Percentiles rank a stretch among this genome's conserved stretches.
phyloP scores from a whole-genome alignment of 176 grass and related monocot genomes.

The Oryza longistaminata region DNA sequence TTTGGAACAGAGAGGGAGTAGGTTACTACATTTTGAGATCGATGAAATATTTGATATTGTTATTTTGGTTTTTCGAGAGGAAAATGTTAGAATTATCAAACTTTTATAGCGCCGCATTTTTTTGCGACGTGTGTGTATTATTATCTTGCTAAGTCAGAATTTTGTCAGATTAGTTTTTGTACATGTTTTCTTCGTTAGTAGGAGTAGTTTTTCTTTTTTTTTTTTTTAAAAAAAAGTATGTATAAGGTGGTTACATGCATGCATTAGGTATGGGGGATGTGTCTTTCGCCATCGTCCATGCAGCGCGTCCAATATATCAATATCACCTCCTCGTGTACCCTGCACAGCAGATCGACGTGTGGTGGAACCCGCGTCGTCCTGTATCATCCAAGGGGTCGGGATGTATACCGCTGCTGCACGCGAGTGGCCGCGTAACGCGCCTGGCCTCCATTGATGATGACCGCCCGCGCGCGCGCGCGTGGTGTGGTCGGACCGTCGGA shows the following conservation, averaged over 20 bases:
- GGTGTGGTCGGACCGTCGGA: background rate
- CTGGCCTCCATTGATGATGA: background rate
- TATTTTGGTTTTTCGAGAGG: too few species aligned
- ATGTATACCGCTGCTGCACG: background rate
- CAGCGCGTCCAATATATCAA: background rate
- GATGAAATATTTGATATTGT: too few species aligned
- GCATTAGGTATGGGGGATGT: background rate
- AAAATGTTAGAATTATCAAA: too few species aligned
- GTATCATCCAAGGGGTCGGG: background rate
- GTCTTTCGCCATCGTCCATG: background rate
- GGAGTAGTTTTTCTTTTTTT: too few species aligned
- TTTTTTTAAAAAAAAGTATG: too few species aligned
- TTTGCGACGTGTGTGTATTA: too few species aligned
- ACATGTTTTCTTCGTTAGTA: too few species aligned
- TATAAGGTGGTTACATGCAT: background rate
- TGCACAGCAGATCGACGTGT: background rate
- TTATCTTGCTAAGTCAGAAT: too few species aligned
- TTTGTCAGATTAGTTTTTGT: too few species aligned
- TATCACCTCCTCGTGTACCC: background rate
- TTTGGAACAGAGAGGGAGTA: too few species aligned
- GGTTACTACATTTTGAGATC: too few species aligned
- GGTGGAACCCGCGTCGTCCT: background rate
- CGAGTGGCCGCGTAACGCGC: slow-evolving; percentile 1
- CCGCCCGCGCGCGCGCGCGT: background rate
- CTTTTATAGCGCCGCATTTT: too few species aligned